Conservation (phyloP, 805 yeast genomes). For the Metschnikowia cubensis region DNA sequence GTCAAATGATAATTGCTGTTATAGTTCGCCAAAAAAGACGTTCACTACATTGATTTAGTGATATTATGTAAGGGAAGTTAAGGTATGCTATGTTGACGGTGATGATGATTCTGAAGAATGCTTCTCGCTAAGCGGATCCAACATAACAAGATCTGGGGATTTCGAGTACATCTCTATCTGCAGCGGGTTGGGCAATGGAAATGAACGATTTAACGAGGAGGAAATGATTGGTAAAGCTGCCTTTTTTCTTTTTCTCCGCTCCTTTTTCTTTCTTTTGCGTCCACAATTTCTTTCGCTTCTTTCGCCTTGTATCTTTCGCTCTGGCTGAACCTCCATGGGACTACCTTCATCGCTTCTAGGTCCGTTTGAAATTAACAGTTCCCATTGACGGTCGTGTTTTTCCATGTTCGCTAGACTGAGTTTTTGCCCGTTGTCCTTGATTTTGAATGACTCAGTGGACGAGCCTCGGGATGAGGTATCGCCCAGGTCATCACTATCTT, state of each 20-base stretch:
- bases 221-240: conserved; percentile 12
- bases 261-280: neutral
- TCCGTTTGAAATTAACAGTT: conserved; percentile 5
- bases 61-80: neutral
- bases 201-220: conserved; percentile 14
- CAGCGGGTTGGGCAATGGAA: conserved; percentile 19
- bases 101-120: conserved; percentile 2
- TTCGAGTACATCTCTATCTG: conserved; percentile 18
- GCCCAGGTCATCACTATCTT: conserved; percentile 1
- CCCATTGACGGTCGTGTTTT: conserved; percentile 18
- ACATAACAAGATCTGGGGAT: conserved; percentile 13
- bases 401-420: conserved; percentile 19
- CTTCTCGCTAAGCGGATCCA: conserved; percentile 7
- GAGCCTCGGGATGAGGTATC: neutral
- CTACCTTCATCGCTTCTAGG: neutral
- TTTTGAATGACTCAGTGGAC: neutral
- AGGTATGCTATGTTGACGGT: conserved; percentile 2
- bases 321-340: neutral
- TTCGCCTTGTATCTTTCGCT: neutral
- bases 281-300: neutral
- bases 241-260: conserved; percentile 4
- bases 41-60: neutral
- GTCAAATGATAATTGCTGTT: neutral
- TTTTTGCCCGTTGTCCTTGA: conserved; percentile 8
- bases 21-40: neutral